Evolutionary conservation across 2,329 filamentous ascomycete species (phyloP).

Genomic region (Magnaporthales sp.): DNA sequence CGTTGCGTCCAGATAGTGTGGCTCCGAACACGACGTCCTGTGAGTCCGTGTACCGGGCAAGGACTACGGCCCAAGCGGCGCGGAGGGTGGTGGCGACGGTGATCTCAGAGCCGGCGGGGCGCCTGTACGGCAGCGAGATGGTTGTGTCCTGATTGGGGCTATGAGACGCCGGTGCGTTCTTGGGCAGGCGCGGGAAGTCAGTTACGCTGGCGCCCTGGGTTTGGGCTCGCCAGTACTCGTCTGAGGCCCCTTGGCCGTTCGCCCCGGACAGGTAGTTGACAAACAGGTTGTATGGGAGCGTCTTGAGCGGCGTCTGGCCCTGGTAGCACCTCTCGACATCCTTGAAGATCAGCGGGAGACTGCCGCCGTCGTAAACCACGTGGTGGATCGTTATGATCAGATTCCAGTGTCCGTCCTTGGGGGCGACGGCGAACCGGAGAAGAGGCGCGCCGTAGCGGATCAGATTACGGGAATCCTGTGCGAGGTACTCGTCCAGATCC

Average conservation of each 20-base stretch:
- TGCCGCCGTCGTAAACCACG: conserved; percentile 24
- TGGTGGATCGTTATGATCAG: conserved; percentile 23
- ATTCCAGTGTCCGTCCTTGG: conserved; percentile 14
- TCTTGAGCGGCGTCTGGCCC: background rate
- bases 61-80: conserved; percentile 33
- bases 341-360: conserved; percentile 19
- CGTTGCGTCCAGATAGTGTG: conserved; percentile 27
- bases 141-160: background rate
- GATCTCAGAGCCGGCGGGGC: background rate
- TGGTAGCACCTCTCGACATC: conserved; percentile 10
- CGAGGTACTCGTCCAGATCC: conserved; percentile 9
- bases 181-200: conserved; percentile 6
- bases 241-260: background rate
- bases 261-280: conserved; percentile 3
- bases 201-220: conserved; percentile 4
- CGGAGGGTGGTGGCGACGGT: conserved; percentile 29
- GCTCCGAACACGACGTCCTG: conserved; percentile 31
- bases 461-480: conserved; percentile 15
- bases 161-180: conserved; percentile 1
- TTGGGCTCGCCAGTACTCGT: background rate
- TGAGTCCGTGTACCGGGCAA: conserved; percentile 24
- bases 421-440: conserved; percentile 22
- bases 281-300: background rate
- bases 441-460: conserved; percentile 24
- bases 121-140: background rate